phyloP scores from a whole-genome alignment of 2,329 filamentous ascomycete genomes.

The Aureobasidium namibiae region DNA sequence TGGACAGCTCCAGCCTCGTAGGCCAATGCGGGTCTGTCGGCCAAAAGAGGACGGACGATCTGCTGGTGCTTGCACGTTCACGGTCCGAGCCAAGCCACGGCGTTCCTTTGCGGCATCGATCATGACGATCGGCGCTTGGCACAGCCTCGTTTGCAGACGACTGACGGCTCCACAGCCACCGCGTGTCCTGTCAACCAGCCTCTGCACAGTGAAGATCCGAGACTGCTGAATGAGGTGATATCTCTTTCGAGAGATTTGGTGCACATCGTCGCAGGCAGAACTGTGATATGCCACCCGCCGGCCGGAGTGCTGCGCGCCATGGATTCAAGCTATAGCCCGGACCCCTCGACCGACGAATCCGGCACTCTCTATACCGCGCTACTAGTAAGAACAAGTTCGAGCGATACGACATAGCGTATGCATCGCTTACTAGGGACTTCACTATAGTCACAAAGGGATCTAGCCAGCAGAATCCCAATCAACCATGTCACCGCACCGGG shows the following conservation, averaged over 20 bases:
- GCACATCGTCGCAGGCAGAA: conserved; percentile 3
- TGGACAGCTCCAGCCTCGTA: neutral
- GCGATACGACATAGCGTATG: neutral
- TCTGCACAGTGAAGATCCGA: conserved; percentile 1
- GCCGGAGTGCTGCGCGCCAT: conserved; percentile 1
- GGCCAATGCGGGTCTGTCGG: neutral
- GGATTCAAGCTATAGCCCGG: conserved; percentile 20
- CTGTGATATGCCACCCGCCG: neutral
- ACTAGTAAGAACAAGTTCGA: conserved; percentile 20
- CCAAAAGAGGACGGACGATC: neutral
- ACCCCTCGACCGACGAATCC: conserved; percentile 18
- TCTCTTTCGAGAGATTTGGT: neutral
- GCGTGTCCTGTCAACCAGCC: neutral
- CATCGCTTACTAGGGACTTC: conserved; percentile 8
- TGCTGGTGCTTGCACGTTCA: neutral
- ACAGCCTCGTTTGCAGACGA: neutral
- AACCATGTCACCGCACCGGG: conserved; percentile 53
- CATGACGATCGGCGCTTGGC: neutral
- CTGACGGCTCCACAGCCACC: conserved; percentile 1
- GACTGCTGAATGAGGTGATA: neutral
- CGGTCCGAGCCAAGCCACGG: neutral
- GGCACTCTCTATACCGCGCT: conserved; percentile 19
- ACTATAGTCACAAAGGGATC: conserved; percentile 53
- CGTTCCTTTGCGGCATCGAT: neutral
- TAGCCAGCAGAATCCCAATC: conserved; percentile 51